Evolutionary conservation across 352 stramenopile species (phyloP).

Genomic region (Phytophthora syringae): DNA sequence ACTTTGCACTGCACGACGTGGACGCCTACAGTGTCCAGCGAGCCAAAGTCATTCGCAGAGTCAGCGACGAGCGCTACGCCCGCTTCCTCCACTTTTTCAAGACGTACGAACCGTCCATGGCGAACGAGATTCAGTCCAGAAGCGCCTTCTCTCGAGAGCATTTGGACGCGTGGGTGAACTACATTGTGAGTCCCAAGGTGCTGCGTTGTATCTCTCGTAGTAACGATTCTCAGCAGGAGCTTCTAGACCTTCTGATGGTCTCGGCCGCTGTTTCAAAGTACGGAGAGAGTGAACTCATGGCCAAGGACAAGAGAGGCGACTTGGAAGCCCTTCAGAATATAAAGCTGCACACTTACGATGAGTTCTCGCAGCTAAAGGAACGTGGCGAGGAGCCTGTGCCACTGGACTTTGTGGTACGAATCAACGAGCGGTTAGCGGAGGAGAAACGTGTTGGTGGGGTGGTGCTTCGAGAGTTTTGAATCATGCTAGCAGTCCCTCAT

Average conservation of each 20-base stretch:
- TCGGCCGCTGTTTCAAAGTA: slow-evolving; percentile 48
- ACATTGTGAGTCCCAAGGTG: slow-evolving; percentile 44
- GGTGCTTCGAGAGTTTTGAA: slow-evolving; percentile 39
- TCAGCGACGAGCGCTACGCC: slow-evolving; percentile 33
- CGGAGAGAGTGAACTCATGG: slow-evolving; percentile 38
- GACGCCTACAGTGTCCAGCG: slow-evolving; percentile 34
- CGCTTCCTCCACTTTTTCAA: slow-evolving; percentile 51
- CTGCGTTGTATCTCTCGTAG: slow-evolving; percentile 24
- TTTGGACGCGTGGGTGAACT: slow-evolving; percentile 42
- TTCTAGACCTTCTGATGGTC: slow-evolving; percentile 46
- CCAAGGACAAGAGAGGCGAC: slow-evolving; percentile 42
- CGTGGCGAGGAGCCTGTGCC: slow-evolving; percentile 17
- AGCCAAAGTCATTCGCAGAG: slow-evolving; percentile 30
- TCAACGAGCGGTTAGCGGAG: slow-evolving; percentile 42
- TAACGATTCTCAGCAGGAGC: slow-evolving; percentile 26
- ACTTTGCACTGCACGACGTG: slow-evolving; percentile 35
- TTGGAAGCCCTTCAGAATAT: slow-evolving; percentile 38
- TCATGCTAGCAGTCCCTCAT: slow-evolving; percentile 29
- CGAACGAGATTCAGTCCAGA: slow-evolving; percentile 38
- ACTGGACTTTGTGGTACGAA: slow-evolving; percentile 47
- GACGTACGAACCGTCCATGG: slow-evolving; percentile 41
- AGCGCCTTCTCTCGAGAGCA: slow-evolving; percentile 31
- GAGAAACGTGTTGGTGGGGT: slow-evolving; percentile 39
- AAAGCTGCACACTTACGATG: slow-evolving; percentile 39
- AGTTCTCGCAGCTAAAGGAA: slow-evolving; percentile 24